Base-by-base conservation (phyloP, 164 flowering plant species). In the Nelumbo lutea region DNA sequence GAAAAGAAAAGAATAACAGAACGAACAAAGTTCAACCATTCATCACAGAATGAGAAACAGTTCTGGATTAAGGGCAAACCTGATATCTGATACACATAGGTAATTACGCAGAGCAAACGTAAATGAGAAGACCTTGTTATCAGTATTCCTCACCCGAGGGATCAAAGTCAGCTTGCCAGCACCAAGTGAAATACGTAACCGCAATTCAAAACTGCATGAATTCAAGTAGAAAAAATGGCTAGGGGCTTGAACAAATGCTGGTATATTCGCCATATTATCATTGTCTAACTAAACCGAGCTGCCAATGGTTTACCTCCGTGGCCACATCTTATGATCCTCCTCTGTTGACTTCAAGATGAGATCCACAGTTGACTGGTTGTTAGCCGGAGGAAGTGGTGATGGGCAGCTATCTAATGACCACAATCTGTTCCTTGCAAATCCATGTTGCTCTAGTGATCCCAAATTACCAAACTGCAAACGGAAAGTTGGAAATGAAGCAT, bases 51-150 rank as follows among this genome's bases (percentile, higher is more conserved):
- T 8, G 10, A 11, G 1, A 11, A n/a, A 5, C 4, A 10, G 27
- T 1, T 14, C 6, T 48, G 4, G n/a, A 47, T 59, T 15, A 51
- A 40, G 60, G 62, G 70, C 80, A 75, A 78, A 93, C 98, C 97
- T 90, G 85, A 93, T 82, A 72, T 93, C 97, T 50, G 97, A 93
- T 15, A 93, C 89, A 13, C 88, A 84, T 4, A 93, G 77, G 76
- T 89, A 84, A 75, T 87, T 93, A 41, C 85, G 83, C 61, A 87
- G 72, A 0, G 90, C 86, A 75, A 89, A 84, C 47, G 76, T 85
- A 71, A 90, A 90, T 3, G 92, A 77, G 76, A 90, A 89, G 52
- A 92, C 53, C 80, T 80, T 90, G 81, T 13, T 83, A 66, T 90
- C 94, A 1, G 77, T 83, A 70, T 93, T 93, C 66, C 96, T 84